phyloP scores from a whole-genome alignment of 306 rosid genomes.

The Medicago lupulina region DNA sequence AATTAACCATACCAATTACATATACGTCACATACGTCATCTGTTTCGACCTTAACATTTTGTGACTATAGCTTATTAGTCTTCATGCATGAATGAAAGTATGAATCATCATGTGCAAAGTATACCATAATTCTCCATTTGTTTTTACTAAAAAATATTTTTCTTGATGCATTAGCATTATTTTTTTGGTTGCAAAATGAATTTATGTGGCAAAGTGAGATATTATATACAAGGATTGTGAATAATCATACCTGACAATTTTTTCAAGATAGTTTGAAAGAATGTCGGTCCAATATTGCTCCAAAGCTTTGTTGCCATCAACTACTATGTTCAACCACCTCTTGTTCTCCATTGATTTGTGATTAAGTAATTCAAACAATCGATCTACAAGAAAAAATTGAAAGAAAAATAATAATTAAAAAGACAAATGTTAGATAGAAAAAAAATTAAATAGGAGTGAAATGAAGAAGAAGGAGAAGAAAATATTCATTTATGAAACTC shows the following conservation, averaged over 20 bases:
- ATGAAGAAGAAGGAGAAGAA: background rate
- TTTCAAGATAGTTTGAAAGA: constrained; percentile 19
- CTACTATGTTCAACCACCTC: constrained; percentile 19
- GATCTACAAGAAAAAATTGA: background rate
- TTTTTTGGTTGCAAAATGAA: too few species aligned
- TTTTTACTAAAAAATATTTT: too few species aligned
- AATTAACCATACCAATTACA: background rate
- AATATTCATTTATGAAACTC: background rate
- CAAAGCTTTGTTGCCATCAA: constrained; percentile 35
- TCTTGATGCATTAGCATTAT: too few species aligned
- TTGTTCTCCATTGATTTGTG: background rate
- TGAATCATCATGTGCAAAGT: background rate
- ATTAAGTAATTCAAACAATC: background rate
- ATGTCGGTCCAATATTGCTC: constrained; percentile 9
- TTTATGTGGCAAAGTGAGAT: too few species aligned
- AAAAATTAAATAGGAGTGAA: too few species aligned
- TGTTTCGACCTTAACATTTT: too few species aligned
- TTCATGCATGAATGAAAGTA: background rate
- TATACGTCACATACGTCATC: background rate
- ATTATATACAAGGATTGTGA: background rate
- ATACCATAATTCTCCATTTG: background rate
- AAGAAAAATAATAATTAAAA: background rate
- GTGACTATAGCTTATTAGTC: too few species aligned
- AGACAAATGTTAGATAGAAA: background rate
- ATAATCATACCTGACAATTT: constrained; percentile 38